Conservation (phyloP, 208 protist genomes). For the Herpetomonas tarakana region DNA sequence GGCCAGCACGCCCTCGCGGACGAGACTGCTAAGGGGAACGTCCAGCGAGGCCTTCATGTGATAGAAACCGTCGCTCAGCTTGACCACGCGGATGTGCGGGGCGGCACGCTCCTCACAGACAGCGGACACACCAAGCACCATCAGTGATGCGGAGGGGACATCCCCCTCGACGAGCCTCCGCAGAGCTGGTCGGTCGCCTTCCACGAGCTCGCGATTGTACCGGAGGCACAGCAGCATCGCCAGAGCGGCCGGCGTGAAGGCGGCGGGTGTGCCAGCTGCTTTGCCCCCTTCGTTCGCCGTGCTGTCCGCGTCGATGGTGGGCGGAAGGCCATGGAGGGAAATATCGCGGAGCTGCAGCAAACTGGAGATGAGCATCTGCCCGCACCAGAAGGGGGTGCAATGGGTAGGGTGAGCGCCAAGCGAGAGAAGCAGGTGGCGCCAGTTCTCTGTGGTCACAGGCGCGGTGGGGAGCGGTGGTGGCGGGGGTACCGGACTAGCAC, state of each 20-base stretch:
- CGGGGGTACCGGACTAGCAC: slow-evolving; percentile 10
- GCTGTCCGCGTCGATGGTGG: too few relatives aligned
- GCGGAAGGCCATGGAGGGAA: background rate
- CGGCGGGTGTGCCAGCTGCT: background rate
- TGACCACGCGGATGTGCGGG: slow-evolving; percentile 56
- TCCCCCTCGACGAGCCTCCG: slow-evolving; percentile 72
- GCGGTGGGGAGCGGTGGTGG: slow-evolving; percentile 4
- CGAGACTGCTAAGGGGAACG: slow-evolving; percentile 62
- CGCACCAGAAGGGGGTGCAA: slow-evolving; percentile 53
- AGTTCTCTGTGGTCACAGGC: slow-evolving; percentile 18
- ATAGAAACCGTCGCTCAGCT: slow-evolving; percentile 74
- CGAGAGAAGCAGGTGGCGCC: slow-evolving; percentile 39
- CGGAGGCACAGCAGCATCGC: slow-evolving; percentile 51
- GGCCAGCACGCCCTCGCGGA: slow-evolving; percentile 52
- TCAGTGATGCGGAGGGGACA: slow-evolving; percentile 48
- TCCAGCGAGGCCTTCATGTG: slow-evolving; percentile 61
- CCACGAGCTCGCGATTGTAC: slow-evolving; percentile 82
- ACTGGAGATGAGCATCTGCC: slow-evolving; percentile 39
- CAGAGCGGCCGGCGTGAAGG: slow-evolving; percentile 7
- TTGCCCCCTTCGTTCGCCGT: too few relatives aligned
- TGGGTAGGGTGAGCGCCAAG: slow-evolving; percentile 33
- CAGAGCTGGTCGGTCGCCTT: slow-evolving; percentile 52
- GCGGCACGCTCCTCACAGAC: slow-evolving; percentile 38
- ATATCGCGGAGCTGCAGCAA: slow-evolving; percentile 29
- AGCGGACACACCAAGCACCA: slow-evolving; percentile 46